Base-by-base conservation (phyloP, 192 early-diverging fungal genomes). In the Umbelopsis vinacea region DNA sequence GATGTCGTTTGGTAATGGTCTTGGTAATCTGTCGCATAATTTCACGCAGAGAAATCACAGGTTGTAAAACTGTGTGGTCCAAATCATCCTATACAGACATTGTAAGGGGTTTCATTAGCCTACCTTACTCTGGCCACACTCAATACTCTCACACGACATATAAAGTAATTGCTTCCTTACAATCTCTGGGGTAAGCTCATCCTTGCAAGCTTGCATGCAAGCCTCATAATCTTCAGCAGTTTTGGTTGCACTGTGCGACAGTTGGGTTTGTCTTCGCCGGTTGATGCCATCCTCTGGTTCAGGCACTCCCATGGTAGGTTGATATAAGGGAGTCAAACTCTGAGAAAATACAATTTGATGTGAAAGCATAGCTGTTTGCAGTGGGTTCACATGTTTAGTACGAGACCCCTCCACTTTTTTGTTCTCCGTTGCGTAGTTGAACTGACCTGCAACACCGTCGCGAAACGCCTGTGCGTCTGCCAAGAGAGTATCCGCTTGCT, bases 1-100 rank as follows among this genome's bases (percentile, higher is more conserved):
- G 95, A 38, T 89, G 86, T 24, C 96, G 88, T 83, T 99, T 99
- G 7, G 85, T 87, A 37, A 98, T 94, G 14, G 92, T 86, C 75
- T 90, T 92, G 77, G 89, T 88, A 46, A 98, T 92, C 47, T 88
- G 81, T 70, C 92, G 89, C 79, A 94, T 82, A 69, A 97, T 80
- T 6, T 78, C 77, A 54, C 93, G 81, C 68, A 93, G 83, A 69
- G 97, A 94, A n/a, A 77, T 72, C n/a, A 90, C 69, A 1, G 97
- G 97, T 8, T 82, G 81, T 4, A 98, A 87, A 4, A 98, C 88
- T 14, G 81, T 83, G 14, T 86, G 73, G 79, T 98, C 97, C 50
- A 98, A 81, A 6, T 82, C 71, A 40, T 86, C 86, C 88, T 89
- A 71, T 37, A 70, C 1, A 29, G 1, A 29, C 29, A 29, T 29